Percentiles rank a stretch among this genome's conserved stretches.
phyloP scores from a whole-genome alignment of 2,329 filamentous ascomycete genomes.

The Aspergillus cejpii region DNA sequence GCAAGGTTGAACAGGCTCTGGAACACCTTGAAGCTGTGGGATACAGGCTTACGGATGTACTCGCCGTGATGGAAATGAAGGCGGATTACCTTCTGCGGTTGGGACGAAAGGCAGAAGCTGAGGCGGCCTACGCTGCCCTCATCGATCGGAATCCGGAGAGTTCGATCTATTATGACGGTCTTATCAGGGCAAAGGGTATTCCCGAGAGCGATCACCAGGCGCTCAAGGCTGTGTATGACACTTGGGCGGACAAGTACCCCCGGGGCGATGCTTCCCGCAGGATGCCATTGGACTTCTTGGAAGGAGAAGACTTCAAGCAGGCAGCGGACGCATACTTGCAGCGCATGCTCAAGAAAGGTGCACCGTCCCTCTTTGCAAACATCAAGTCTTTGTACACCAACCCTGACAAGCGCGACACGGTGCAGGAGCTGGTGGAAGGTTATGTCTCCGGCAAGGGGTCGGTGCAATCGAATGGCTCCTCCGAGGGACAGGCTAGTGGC shows the following conservation, averaged over 20 bases:
- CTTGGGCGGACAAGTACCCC: constrained; percentile 73
- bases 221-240: constrained; percentile 68
- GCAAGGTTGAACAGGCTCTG: constrained; percentile 73
- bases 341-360: constrained; percentile 81
- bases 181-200: constrained; percentile 64
- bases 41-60: constrained; percentile 73
- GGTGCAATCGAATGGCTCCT: constrained; percentile 45
- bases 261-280: constrained; percentile 78
- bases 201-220: constrained; percentile 54
- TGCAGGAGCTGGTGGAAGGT: constrained; percentile 69
- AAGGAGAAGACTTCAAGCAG: constrained; percentile 71
- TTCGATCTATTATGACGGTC: constrained; percentile 72
- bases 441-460: constrained; percentile 58
- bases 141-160: constrained; percentile 85
- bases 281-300: constrained; percentile 81
- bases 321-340: constrained; percentile 73
- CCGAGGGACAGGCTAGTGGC: constrained; percentile 44
- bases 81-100: constrained; percentile 79
- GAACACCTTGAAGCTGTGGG: constrained; percentile 74
- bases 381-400: constrained; percentile 87
- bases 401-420: constrained; percentile 64
- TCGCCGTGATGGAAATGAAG: constrained; percentile 76
- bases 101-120: constrained; percentile 70
- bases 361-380: constrained; percentile 94
- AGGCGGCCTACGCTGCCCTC: constrained; percentile 70